Evolutionary conservation across 73 alveolate species (phyloP), one percentile per base, ranked within the genome.

Genomic region (Paramecium caudatum): DNA sequence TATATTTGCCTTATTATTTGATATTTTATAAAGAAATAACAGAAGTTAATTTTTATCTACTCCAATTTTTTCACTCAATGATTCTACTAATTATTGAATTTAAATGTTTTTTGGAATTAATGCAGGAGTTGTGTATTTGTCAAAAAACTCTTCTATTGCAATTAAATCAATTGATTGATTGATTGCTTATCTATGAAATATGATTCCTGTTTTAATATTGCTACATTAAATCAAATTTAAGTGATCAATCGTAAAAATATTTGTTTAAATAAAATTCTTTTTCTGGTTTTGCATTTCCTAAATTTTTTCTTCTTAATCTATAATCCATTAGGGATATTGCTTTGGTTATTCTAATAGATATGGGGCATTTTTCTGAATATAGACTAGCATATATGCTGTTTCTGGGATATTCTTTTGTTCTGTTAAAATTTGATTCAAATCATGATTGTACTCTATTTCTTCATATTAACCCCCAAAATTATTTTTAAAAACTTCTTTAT

Each of bases 371-470:
- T 7, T 33, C 1, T 65, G 33, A 5, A 65, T 25, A 30, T 65
- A 65, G 4, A 65, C 83, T 65, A 65, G 34, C 83, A 65, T 65
- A 65, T 65, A 65, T 0, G 83, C 83, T 33, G 83, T 65, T 65
- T 65, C 83, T 65, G 83, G 83, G n/a, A 25, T 65, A 33, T 30
- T 30, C 15, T 65, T 65, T 1, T 65, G 10, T 33, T 30, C 47
- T 13, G 39, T 43, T 3, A 65, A 32, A 33, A 65, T n/a, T 33
- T 65, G 33, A 33, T 43, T 49, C 2, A 65, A 33, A 33, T 65
- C 83, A 1, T 30, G 33, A 33, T 65, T 36, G 3, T 65, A 65
- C 17, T 65, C 83, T 0, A 49, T 33, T 15, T 25, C 13, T 65
- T 65, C 32, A 34, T 65, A 65, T 65, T 30, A 13, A 12, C 83